Evolutionary conservation across 139 green algal genomes (phyloP).

Genomic region (Zygnema circumcarinatum): DNA sequence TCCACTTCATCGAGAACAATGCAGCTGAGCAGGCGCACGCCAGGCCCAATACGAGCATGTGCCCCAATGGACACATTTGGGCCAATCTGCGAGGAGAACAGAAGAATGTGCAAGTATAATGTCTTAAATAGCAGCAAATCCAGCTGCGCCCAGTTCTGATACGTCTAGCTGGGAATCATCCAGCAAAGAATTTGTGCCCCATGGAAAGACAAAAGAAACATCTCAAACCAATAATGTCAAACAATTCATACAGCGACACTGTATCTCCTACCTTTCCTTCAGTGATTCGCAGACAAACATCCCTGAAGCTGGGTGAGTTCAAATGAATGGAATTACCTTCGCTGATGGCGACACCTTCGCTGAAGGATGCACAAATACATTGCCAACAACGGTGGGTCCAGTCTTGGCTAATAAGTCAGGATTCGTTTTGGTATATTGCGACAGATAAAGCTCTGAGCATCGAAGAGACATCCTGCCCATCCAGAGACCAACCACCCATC

Average conservation of each 20-base stretch:
- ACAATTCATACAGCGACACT: too few relatives aligned
- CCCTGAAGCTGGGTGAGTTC: too few relatives aligned
- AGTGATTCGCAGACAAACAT: too few relatives aligned
- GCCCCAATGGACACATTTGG: conserved; percentile 61
- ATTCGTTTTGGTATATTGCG: conserved; percentile 30
- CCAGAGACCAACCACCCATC: conserved; percentile 7
- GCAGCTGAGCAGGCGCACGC: conserved; percentile 63
- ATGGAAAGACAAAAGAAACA: too few relatives aligned
- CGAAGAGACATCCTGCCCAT: conserved; percentile 50
- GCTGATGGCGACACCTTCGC: conserved; percentile 63
- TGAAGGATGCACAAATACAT: conserved; percentile 65
- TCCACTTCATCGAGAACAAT: conserved; percentile 66
- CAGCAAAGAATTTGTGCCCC: not conserved
- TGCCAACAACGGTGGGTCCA: conserved; percentile 52
- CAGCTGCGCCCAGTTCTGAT: too few relatives aligned
- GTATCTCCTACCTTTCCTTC: too few relatives aligned
- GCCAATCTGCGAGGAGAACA: conserved; percentile 60
- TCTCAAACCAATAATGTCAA: too few relatives aligned
- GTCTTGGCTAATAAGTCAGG: conserved; percentile 35
- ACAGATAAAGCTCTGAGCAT: conserved; percentile 64
- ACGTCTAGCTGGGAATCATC: not conserved
- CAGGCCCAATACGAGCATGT: conserved; percentile 51
- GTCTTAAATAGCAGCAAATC: not conserved
- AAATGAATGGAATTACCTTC: too few relatives aligned
- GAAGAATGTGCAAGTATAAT: not conserved